phyloP scores from a whole-genome alignment of 2,329 filamentous ascomycete genomes.

The Pseudogymnoascus sp. region DNA sequence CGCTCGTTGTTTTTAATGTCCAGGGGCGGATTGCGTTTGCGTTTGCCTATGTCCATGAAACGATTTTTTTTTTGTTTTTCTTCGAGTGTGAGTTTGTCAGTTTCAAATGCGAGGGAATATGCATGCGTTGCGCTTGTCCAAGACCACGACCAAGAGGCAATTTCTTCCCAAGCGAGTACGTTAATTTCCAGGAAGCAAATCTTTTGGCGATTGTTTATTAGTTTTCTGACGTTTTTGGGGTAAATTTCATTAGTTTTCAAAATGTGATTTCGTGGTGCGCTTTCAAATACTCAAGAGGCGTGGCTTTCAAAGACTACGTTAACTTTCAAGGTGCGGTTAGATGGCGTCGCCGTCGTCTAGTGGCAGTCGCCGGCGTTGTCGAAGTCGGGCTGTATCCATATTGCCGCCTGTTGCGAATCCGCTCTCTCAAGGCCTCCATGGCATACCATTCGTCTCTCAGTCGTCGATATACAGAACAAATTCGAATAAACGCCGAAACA shows the following conservation, averaged over 20 bases:
- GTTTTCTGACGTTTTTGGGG: background rate
- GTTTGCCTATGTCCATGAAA: background rate
- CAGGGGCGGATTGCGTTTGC: background rate
- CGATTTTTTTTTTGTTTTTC: background rate
- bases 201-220: background rate
- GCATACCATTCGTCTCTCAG: background rate
- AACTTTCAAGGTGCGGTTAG: background rate
- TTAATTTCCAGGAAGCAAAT: background rate
- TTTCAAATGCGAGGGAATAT: background rate
- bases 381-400: background rate
- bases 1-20: background rate
- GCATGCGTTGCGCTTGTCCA: background rate
- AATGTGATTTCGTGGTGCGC: background rate
- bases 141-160: background rate
- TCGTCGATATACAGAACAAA: background rate
- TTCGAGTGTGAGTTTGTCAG: background rate
- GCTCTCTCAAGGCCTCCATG: background rate
- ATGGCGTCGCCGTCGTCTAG: background rate
- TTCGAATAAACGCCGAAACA: background rate
- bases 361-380: background rate
- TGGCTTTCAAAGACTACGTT: background rate
- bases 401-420: background rate
- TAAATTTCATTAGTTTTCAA: background rate
- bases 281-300: background rate
- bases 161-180: background rate